A percentile compares a stretch with the other conserved stretches of the same genome.
Evolutionary conservation across 1,284 basidiomycete genomes (phyloP).

Genomic region (Trichosporon sp.): DNA sequence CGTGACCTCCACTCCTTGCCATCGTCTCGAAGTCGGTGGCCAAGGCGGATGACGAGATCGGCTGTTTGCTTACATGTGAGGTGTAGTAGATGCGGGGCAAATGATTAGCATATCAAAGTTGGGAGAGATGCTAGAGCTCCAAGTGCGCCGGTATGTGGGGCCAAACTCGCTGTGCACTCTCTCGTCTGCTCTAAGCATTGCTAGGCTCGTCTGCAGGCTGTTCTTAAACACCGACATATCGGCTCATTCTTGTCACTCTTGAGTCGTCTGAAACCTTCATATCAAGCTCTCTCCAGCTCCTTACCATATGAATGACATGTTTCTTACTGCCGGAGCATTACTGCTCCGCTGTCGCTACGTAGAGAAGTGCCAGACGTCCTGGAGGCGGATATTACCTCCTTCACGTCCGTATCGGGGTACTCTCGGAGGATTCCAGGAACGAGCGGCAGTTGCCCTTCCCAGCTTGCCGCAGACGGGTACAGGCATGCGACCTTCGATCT

Average conservation of each 20-base stretch:
- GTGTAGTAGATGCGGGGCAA: neutral
- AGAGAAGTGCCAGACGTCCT: neutral
- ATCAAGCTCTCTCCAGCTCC: neutral
- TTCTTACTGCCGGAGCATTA: neutral
- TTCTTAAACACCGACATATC: neutral
- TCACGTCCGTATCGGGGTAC: neutral
- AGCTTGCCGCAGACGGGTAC: neutral
- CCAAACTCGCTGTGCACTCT: neutral
- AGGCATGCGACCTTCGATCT: neutral
- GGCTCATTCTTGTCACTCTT: neutral
- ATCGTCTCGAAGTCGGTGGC: neutral
- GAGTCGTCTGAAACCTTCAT: neutral
- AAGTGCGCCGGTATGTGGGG: neutral
- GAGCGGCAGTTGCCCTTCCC: conserved; percentile 1
- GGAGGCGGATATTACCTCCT: neutral
- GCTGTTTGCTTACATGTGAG: neutral
- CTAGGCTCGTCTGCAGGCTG: neutral
- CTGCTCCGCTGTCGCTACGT: neutral
- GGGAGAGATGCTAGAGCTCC: neutral
- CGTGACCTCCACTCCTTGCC: neutral
- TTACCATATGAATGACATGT: neutral
- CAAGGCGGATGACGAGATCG: neutral
- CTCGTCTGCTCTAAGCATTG: neutral
- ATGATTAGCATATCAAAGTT: neutral
- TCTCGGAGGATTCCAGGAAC: conserved; percentile 7